Evolutionary conservation across 345 rosid genomes (phyloP).

Genomic region (Toxicodendron radicans): DNA sequence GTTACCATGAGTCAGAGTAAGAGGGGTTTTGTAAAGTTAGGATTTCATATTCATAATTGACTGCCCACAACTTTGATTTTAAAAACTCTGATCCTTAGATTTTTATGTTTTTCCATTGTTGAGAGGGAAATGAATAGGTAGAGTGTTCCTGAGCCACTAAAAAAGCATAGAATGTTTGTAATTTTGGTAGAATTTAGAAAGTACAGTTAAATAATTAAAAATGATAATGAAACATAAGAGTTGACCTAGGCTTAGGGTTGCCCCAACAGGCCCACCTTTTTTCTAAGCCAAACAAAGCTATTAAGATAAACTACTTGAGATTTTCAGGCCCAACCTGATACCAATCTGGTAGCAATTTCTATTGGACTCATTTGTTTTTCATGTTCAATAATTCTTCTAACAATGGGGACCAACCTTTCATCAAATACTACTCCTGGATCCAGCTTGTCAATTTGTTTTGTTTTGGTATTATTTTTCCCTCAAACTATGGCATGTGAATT

Average conservation of each 20-base stretch:
- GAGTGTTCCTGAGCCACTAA: too few relatives aligned
- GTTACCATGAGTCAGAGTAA: too few relatives aligned
- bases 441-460: neutral
- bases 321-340: slow-evolving; percentile 2
- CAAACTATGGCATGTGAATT: neutral
- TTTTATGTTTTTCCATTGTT: too few relatives aligned
- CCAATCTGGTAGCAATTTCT: neutral
- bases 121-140: too few relatives aligned
- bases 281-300: neutral
- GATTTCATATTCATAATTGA: too few relatives aligned
- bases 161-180: too few relatives aligned
- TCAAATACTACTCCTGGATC: neutral
- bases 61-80: too few relatives aligned
- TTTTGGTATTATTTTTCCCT: neutral
- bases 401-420: neutral
- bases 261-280: neutral
- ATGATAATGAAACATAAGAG: neutral
- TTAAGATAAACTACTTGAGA: neutral
- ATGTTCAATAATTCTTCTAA: neutral
- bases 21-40: too few relatives aligned
- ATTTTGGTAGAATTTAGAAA: neutral
- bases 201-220: neutral
- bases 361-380: neutral
- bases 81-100: too few relatives aligned
- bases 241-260: neutral